Evolutionary conservation across 108 stramenopile species (phyloP), one percentile per base, ranked within the genome.

Genomic region (Cyclotella kingstonii): DNA sequence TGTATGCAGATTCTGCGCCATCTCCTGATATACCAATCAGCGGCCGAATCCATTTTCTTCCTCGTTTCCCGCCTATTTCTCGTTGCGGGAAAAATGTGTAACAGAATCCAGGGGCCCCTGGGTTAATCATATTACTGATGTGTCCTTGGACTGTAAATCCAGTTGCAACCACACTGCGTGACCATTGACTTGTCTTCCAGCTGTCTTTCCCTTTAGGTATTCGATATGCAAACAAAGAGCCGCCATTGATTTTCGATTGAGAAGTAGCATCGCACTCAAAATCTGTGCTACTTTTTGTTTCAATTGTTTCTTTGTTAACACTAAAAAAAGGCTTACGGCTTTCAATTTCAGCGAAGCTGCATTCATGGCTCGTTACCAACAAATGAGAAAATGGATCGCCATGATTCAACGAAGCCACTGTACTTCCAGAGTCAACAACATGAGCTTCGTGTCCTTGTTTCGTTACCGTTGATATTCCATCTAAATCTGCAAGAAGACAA

Each of bases 1-100:
- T 88, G 74, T 95, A 98, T 5, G 95, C 95, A 21, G 95, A 85
- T 60, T 96, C 95, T n/a, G 94, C 88, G 57, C 97, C 95, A 65
- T 98, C 97, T 21, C 96, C 96, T 1, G 96, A 91, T 2, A 97
- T 60, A 21, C 88, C 90, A 66, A 97, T 96, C 80, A 95, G 60
- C 2, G 95, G 96, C n/a, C 90, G 89, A 56, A 70, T 65, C 65
- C 55, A 81, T 47, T 63, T 60, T 8, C 55, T 45, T 38, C 78
- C 83, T 26, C 81, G 60, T 34, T 78, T 77, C 17, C 47, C 58
- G 12, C 51, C 60, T 58, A 67, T 71, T 10, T 81, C 79, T 57
- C 63, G 45, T 31, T 70, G 70, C 6, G 95, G 93, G 58, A 93
- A 93, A 72, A 97, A 97, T 10, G 93, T 73, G 72, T 97, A 97